These are phyloP conservation scores for Calonectria pseudoreteaudii DNA, from an alignment of 2,329 filamentous ascomycete genomes.

Conservation along the genomic window DNA sequence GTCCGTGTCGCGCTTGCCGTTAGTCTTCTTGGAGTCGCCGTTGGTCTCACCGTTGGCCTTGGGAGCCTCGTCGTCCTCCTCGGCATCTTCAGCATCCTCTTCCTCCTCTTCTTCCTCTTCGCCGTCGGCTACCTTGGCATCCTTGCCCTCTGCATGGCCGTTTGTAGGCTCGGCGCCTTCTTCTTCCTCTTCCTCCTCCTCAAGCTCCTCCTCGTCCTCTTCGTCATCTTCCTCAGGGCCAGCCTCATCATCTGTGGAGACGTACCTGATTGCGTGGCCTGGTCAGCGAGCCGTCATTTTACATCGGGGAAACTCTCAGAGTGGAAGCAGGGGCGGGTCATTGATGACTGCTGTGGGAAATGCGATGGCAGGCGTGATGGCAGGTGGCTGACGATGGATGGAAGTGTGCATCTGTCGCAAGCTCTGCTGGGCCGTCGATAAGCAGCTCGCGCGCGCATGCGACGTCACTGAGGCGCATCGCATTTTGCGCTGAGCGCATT, in stretches of 20 bases:
- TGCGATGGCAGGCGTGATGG: neutral
- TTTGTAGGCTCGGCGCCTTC: slow-evolving; percentile 44
- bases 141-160: slow-evolving; percentile 36
- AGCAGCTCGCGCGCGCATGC: slow-evolving; percentile 25
- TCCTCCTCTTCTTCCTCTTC: slow-evolving; percentile 50
- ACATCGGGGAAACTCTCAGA: neutral
- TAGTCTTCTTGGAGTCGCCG: slow-evolving; percentile 39
- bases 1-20: slow-evolving; percentile 23
- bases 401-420: neutral
- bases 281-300: slow-evolving; percentile 31
- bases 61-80: slow-evolving; percentile 41
- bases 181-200: slow-evolving; percentile 46
- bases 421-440: slow-evolving; percentile 3
- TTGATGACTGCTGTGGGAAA: neutral
- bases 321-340: slow-evolving; percentile 8
- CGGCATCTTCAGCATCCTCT: slow-evolving; percentile 42
- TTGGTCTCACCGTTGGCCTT: slow-evolving; percentile 42
- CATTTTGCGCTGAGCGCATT: slow-evolving; percentile 31
- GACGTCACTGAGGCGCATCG: slow-evolving; percentile 31
- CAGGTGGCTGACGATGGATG: neutral
- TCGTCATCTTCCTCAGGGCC: slow-evolving; percentile 48
- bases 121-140: slow-evolving; percentile 41
- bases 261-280: slow-evolving; percentile 44
- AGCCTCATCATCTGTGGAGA: slow-evolving; percentile 52
- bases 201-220: slow-evolving; percentile 51